A percentile compares a stretch with the other conserved stretches of the same genome.
Evolutionary conservation across 1,284 basidiomycete species (phyloP).

Genomic region (Trichosporon sp.): DNA sequence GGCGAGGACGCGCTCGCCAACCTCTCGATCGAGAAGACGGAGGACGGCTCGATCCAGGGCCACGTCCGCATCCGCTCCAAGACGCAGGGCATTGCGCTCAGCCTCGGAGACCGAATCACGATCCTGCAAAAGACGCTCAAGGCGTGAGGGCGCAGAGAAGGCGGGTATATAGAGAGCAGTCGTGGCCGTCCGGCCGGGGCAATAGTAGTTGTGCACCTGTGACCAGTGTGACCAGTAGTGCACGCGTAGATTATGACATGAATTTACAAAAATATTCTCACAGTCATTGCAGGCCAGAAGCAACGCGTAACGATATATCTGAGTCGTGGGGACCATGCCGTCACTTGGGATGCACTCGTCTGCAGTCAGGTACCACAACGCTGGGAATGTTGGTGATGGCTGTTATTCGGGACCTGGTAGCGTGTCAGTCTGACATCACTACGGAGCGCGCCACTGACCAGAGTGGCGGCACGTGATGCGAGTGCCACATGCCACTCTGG

Average conservation of each 20-base stretch:
- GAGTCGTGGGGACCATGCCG: too few species aligned
- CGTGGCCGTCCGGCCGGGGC: not conserved
- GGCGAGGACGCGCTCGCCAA: slow-evolving; percentile 98
- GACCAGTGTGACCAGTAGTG: not conserved
- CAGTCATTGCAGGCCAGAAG: not conserved
- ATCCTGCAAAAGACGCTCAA: slow-evolving; percentile 52
- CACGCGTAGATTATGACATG: not conserved
- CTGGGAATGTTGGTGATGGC: not conserved
- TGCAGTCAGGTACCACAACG: not conserved
- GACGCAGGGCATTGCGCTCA: slow-evolving; percentile 92
- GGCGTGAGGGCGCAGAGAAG: slow-evolving; percentile 2
- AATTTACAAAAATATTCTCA: not conserved
- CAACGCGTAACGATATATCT: not conserved
- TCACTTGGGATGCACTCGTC: too few species aligned
- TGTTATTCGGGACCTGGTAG: not conserved
- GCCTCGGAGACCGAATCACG: slow-evolving; percentile 69
- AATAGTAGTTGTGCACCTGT: not conserved
- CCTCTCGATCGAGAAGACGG: slow-evolving; percentile 84
- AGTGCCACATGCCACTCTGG: not conserved
- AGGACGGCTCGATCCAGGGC: slow-evolving; percentile 73
- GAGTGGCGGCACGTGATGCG: not conserved
- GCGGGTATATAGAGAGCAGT: not conserved
- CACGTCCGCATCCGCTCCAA: slow-evolving; percentile 91
- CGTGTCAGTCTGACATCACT: not conserved
- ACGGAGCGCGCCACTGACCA: not conserved